Evolutionary conservation across 1,284 basidiomycete genomes (phyloP), one percentile per base, ranked within the genome.

Genomic region (Fomitiporia mediterranea): DNA sequence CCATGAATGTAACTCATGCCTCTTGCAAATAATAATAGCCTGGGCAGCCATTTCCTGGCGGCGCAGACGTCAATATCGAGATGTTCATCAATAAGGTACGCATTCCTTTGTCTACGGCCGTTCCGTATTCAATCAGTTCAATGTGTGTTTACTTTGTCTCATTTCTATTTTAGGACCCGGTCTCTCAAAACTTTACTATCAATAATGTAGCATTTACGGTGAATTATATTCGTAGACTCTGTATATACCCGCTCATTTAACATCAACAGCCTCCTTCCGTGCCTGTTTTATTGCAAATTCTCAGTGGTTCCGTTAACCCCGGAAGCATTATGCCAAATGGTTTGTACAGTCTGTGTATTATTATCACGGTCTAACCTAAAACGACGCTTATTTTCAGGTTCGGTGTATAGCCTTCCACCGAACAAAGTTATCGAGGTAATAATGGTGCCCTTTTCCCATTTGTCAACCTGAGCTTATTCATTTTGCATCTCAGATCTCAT

Each of bases 271-370:
- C 65, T 1, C 70, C 69, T 0, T 62, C 57, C 19, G 62, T 70
- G 7, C 72, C 72, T 1, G 67, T 70, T 5, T 64, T 75, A 2
- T 66, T 74, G 3, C 72, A 73, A 60, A 71, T 74, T 44, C 56
- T 73, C 37, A 70, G 67, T 46, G 72, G 72, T 2, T 62, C 68
- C 5, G 53, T 62, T 25, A 60, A 51, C 1, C 64, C 70, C 2
- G 63, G 64, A n/a, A 64, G 68, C 7, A 61, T 73, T 0, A 60
- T 73, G 9, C 70, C 72, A 1, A 30, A 59, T 0, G 68, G 70
- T n/a, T n/a, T n/a, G n/a, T n/a, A n/a, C n/a, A n/a, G n/a, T n/a
- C n/a, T n/a, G n/a, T n/a, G n/a, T n/a, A n/a, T n/a, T n/a, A n/a
- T n/a, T n/a, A n/a, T n/a, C n/a, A n/a, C n/a, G n/a, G n/a, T n/a